Evolutionary conservation across 192 early-diverging fungal genomes (phyloP), one percentile per base, ranked within the genome.

Genomic region (Lobosporangium transversale): DNA sequence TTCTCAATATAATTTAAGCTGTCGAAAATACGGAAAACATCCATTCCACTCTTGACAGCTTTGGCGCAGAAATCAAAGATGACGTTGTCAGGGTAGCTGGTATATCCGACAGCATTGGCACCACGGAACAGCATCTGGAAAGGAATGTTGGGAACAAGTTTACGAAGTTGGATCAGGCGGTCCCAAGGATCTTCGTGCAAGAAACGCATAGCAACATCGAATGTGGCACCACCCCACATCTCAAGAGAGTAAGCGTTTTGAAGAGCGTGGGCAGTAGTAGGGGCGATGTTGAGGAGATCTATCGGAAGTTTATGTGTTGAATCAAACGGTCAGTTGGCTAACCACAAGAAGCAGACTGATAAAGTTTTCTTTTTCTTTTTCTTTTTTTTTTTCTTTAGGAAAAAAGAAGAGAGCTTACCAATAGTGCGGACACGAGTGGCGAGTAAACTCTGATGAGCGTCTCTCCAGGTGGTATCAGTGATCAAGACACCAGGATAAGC

Each of bases 81-180:
- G 35, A 98, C 91, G 66, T 98, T 97, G 83, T 98, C 97, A 4
- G 97, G 97, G 71, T 98, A 98, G 48, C 91, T 93, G 42, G 95
- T 98, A 84, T 97, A 97, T 21, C 97, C 97, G 24, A 98, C 97
- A 30, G 95, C 97, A 59, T 98, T 98, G 45, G 97, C 97, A 50
- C 97, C 97, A 79, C 97, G 93, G 58, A 98, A 90, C 50, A 98
- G 86, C 97, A 98, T 98, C 83, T 96, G 95, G 87, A 98, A 98
- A 17, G 97, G 97, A 79, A 98, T 88, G 81, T 97, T 97, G 71
- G 97, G 97, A 35, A 95, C 94, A 31, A 95, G 84, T 40, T 87
- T 79, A 43, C 97, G 94, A 63, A 98, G 83, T 44, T 85, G 83
- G 51, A 88, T 88, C 68, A 98, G 84, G 58, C 97, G 89, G 66